Conservation (phyloP, 2,329 filamentous ascomycete genomes). For the Phialocephala sp. region DNA sequence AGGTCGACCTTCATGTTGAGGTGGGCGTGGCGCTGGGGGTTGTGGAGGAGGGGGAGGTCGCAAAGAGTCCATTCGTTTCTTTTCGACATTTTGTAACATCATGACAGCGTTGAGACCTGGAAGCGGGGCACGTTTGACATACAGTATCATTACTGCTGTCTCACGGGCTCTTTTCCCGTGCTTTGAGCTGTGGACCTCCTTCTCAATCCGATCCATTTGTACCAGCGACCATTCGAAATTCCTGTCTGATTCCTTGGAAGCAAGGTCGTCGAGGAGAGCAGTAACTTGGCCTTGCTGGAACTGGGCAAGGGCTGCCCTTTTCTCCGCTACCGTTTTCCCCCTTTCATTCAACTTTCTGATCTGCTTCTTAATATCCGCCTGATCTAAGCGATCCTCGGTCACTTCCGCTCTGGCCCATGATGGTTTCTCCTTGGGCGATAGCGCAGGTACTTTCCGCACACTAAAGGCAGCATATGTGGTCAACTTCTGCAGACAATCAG, state of each 20-base stretch:
- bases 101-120: slow-evolving; percentile 29
- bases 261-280: slow-evolving; percentile 38
- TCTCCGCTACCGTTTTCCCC: slow-evolving; percentile 35
- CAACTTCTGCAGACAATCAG: slow-evolving; percentile 35
- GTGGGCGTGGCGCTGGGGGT: slow-evolving; percentile 21
- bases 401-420: slow-evolving; percentile 40
- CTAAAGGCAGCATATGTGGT: slow-evolving; percentile 37
- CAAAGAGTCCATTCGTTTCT: slow-evolving; percentile 25
- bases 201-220: slow-evolving; percentile 36
- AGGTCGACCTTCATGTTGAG: slow-evolving; percentile 12
- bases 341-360: slow-evolving; percentile 39
- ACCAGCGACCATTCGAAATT: slow-evolving; percentile 41
- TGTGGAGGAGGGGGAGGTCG: slow-evolving; percentile 21
- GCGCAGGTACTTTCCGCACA: slow-evolving; percentile 34
- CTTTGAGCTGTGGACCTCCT: slow-evolving; percentile 19
- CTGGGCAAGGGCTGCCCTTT: slow-evolving; percentile 36
- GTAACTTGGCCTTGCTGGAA: slow-evolving; percentile 40
- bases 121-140: slow-evolving; percentile 34
- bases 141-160: slow-evolving; percentile 39
- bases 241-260: slow-evolving; percentile 31
- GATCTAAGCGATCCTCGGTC: slow-evolving; percentile 35
- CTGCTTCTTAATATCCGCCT: slow-evolving; percentile 38
- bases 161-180: slow-evolving; percentile 29
- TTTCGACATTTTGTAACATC: slow-evolving; percentile 34
- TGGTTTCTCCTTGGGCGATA: slow-evolving; percentile 31